Percentiles rank a stretch among this genome's conserved stretches.
Evolutionary conservation across 805 yeast genomes (phyloP).

Genomic region (Ogataea haglerorum): DNA sequence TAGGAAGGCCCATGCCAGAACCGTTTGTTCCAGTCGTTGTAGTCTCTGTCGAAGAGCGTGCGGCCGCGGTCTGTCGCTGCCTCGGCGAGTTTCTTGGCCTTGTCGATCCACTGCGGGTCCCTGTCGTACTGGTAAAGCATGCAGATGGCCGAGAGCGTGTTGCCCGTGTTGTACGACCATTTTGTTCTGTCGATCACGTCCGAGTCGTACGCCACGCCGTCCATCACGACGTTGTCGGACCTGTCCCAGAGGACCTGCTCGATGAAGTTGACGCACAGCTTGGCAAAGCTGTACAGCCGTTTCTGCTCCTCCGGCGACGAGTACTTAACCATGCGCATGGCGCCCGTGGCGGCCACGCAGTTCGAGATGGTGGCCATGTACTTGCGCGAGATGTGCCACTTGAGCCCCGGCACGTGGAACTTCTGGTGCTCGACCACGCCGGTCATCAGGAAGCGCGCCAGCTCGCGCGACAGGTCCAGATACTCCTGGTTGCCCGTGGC

Average conservation of each 20-base stretch:
- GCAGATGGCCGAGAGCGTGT: conserved; percentile 55
- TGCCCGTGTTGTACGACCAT: conserved; percentile 69
- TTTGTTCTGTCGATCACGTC: conserved; percentile 49
- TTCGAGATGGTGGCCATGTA: conserved; percentile 67
- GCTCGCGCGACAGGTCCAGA: conserved; percentile 55
- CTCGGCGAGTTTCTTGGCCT: conserved; percentile 48
- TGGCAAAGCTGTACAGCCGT: conserved; percentile 53
- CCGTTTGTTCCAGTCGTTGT: conserved; percentile 45
- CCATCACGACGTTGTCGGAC: conserved; percentile 53
- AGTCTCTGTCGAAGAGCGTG: conserved; percentile 62
- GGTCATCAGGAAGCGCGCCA: conserved; percentile 62
- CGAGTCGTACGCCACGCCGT: conserved; percentile 53
- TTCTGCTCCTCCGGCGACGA: conserved; percentile 37
- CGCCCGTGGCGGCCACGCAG: conserved; percentile 62
- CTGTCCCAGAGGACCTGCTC: conserved; percentile 49
- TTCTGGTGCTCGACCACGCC: conserved; percentile 52
- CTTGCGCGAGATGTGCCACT: conserved; percentile 61
- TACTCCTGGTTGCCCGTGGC: conserved; percentile 55
- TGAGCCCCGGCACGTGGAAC: conserved; percentile 54
- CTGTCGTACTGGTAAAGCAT: conserved; percentile 48
- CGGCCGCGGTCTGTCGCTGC: conserved; percentile 56
- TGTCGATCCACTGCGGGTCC: conserved; percentile 47
- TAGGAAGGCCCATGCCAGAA: conserved; percentile 68
- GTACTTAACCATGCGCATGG: conserved; percentile 52
- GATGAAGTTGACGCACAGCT: conserved; percentile 57